Evolutionary conservation across 371 early-diverging fungal genomes (phyloP), one percentile per base, ranked within the genome.

Genomic region (Mucor circinelloides): DNA sequence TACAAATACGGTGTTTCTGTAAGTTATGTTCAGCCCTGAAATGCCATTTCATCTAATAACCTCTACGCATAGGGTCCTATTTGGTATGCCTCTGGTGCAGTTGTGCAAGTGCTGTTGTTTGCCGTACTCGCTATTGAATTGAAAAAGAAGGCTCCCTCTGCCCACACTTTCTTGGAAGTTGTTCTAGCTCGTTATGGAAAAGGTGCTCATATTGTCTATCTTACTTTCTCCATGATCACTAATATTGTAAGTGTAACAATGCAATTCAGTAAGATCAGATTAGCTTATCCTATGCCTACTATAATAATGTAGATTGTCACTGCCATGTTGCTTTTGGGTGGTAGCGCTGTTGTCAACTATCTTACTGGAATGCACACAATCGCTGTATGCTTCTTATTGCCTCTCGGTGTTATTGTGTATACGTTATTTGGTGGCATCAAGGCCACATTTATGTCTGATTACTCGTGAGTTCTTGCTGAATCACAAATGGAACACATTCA

Each of bases 61-160:
- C 28, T 54, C 27, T 28, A 8, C 7, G 23, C 19, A 19, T 42
- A 73, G 70, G 71, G 71, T 17, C 71, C 71, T 36, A 63, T 88
- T n/a, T 87, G 87, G 88, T 90, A 90, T 72, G 91, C 89, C 3
- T 82, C 90, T 6, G 91, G 91, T 17, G 90, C 91, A 8, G 77
- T 82, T 54, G 84, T 90, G 3, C 91, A 91, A 76, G 89, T 90
- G 8, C 66, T 89, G 3, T 56, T 90, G n/a, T 90, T 90, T 67
- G 88, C 89, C 25, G 85, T 90, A 5, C 76, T 91, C 34, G 91
- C 91, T 28, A 89, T 90, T 50, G 89, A 89, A 67, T 66, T 91
- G 12, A 91, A 91, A 68, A 81, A 87, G 64, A 78, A 84, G 59
- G 90, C 90, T 32, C 89, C 89, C 12, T 88, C 89, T 70, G 88